Evolutionary conservation across 176 grass and related monocot species (phyloP).

Genomic region (Lolium multiflorum): DNA sequence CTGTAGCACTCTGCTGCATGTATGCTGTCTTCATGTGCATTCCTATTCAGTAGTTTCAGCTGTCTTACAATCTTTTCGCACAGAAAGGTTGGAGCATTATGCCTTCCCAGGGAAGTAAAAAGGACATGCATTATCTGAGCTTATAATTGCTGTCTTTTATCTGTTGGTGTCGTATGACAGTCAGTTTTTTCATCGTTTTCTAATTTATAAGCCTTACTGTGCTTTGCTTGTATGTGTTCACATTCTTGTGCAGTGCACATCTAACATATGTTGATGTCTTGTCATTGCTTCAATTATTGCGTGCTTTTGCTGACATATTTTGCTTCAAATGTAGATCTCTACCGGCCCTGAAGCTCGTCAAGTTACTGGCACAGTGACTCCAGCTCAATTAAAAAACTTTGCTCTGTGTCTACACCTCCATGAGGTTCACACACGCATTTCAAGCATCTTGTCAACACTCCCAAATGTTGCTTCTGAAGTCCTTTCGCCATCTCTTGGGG

Average conservation of each 20-base stretch:
- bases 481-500: conserved; percentile 73
- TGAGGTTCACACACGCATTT: conserved; percentile 86
- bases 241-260: background rate
- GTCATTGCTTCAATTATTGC: conserved; percentile 17
- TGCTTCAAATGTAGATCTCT: conserved; percentile 70
- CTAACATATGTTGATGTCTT: conserved; percentile 12
- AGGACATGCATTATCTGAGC: background rate
- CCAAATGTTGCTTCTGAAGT: conserved; percentile 73
- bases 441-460: conserved; percentile 64
- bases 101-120: conserved; percentile 31
- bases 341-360: conserved; percentile 91
- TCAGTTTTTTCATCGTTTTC: background rate
- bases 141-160: conserved; percentile 22
- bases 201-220: conserved; percentile 23
- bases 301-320: conserved; percentile 36
- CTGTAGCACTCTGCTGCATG: background rate
- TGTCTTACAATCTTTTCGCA: background rate
- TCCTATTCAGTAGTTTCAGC: background rate
- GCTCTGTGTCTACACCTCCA: conserved; percentile 91
- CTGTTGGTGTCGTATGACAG: background rate
- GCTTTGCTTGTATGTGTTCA: conserved; percentile 18
- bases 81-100: conserved; percentile 11
- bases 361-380: conserved; percentile 72
- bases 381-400: conserved; percentile 95
- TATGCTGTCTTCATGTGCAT: conserved; percentile 4